Evolutionary conservation across 2,329 filamentous ascomycete species (phyloP).

Genomic region (Triangularia setosa): DNA sequence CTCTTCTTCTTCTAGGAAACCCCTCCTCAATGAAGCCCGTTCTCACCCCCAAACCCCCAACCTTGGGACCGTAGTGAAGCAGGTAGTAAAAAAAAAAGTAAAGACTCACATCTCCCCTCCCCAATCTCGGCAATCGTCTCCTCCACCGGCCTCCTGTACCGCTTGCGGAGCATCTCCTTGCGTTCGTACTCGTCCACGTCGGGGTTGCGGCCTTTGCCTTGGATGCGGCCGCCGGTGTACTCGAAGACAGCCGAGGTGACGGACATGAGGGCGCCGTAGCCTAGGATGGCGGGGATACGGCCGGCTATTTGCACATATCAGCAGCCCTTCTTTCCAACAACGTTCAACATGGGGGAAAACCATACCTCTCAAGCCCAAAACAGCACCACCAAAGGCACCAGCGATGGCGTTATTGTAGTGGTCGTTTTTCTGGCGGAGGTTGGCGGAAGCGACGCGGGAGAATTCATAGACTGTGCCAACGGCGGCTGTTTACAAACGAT

Average conservation of each 20-base stretch:
- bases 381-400: conserved; percentile 70
- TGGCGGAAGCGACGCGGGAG: conserved; percentile 70
- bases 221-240: conserved; percentile 61
- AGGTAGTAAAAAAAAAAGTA: not conserved
- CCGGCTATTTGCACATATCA: too few relatives aligned
- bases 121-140: conserved; percentile 79
- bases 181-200: conserved; percentile 68
- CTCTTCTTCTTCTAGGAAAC: not conserved
- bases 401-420: conserved; percentile 69
- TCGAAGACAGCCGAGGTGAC: conserved; percentile 60
- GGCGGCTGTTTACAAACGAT: conserved; percentile 47
- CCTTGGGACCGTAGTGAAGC: too few relatives aligned
- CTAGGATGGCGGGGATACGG: conserved; percentile 66
- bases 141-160: conserved; percentile 68
- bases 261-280: conserved; percentile 58
- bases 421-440: conserved; percentile 82
- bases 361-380: conserved; percentile 71
- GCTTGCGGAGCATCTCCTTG: conserved; percentile 70
- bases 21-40: too few relatives aligned
- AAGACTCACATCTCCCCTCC: conserved; percentile 80
- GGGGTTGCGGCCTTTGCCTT: conserved; percentile 42
- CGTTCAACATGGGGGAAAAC: conserved; percentile 3
- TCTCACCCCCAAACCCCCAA: not conserved
- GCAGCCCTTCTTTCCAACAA: not conserved
- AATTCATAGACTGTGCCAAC: conserved; percentile 76